Evolutionary conservation across 176 grass and related monocot genomes (phyloP).

Genomic region (Hsuehochloa calcarea): DNA sequence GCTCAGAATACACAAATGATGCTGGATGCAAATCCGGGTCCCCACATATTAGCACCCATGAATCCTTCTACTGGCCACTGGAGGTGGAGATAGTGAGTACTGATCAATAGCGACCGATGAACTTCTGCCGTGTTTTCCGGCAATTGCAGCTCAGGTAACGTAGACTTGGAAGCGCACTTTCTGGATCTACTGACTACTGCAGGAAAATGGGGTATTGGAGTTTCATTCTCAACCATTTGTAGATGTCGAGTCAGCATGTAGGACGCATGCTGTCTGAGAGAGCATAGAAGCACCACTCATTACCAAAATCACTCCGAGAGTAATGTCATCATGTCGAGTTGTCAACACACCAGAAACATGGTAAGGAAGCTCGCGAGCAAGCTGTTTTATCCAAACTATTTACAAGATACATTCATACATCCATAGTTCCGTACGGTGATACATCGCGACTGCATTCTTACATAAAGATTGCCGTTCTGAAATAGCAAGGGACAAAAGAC

Average conservation of each 20-base stretch:
- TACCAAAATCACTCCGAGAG: not conserved
- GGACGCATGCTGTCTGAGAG: not conserved
- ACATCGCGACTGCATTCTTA: conserved; percentile 1
- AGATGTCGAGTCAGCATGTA: not conserved
- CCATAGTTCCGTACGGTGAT: conserved; percentile 16
- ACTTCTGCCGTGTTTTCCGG: not conserved
- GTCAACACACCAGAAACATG: not conserved
- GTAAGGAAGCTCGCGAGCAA: conserved; percentile 10
- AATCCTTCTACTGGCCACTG: not conserved
- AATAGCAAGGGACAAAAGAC: not conserved
- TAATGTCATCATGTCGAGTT: not conserved
- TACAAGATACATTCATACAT: conserved; percentile 39
- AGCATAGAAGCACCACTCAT: not conserved
- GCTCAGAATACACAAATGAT: no score
- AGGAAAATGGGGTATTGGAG: not conserved
- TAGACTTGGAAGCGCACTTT: not conserved
- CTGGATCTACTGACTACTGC: not conserved
- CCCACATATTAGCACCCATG: no score
- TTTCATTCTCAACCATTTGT: not conserved
- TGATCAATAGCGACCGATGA: not conserved
- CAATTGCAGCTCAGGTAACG: not conserved
- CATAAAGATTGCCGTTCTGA: not conserved
- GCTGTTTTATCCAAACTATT: conserved; percentile 40
- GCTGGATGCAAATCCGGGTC: no score
- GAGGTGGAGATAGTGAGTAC: not conserved